These are phyloP conservation scores for Noccaea caerulescens DNA, from an alignment of 345 rosid species.

Conservation along the genomic window DNA sequence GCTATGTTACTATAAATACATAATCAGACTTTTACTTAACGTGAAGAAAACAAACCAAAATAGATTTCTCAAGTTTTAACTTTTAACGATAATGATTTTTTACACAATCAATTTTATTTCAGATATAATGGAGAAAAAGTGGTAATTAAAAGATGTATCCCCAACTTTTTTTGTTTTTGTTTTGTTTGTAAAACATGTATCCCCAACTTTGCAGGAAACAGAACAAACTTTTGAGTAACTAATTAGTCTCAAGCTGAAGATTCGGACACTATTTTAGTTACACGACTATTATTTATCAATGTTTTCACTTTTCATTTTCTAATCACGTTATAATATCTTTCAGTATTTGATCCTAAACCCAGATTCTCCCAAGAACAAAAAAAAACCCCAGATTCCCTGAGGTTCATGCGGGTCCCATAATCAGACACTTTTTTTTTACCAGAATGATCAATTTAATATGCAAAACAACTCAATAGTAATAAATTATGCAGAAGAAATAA, in stretches of 20 bases:
- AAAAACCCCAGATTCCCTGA: neutral
- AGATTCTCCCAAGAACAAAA: slow-evolving; percentile 23
- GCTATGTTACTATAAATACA: neutral
- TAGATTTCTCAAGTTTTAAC: neutral
- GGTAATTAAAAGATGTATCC: slow-evolving; percentile 21
- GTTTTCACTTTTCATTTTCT: neutral
- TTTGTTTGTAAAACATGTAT: slow-evolving; percentile 1
- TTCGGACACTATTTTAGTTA: slow-evolving; percentile 32
- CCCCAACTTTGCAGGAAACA: slow-evolving; percentile 36
- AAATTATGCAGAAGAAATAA: neutral
- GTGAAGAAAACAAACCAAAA: neutral
- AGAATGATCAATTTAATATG: neutral
- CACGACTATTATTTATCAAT: neutral
- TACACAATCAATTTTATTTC: neutral
- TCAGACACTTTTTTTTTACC: neutral
- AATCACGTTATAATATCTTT: slow-evolving; percentile 1
- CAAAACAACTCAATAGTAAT: neutral
- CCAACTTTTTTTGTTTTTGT: too few species aligned
- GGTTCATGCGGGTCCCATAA: slow-evolving; percentile 21
- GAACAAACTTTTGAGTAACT: slow-evolving; percentile 31
- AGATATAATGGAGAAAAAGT: neutral
- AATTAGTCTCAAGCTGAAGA: slow-evolving; percentile 25
- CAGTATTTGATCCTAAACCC: slow-evolving; percentile 33
- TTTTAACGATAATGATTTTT: neutral
- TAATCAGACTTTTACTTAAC: neutral